Conservation (phyloP, 345 rosid genomes). For the Brassica napus region DNA sequence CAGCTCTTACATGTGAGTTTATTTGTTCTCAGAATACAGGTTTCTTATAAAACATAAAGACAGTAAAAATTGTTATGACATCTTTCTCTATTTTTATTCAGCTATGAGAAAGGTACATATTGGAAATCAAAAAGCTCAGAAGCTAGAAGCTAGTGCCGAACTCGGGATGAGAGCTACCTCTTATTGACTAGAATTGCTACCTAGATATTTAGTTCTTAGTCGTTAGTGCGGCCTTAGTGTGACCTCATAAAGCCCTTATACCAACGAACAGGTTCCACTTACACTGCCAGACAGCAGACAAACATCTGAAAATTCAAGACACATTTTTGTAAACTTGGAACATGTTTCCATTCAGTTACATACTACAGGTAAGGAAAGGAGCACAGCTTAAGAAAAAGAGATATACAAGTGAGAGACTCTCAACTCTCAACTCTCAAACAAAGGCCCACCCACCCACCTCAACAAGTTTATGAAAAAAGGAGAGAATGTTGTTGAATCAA, state of each 20-base stretch:
- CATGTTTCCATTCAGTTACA: not conserved
- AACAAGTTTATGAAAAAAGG: not conserved
- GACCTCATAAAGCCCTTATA: too few species aligned
- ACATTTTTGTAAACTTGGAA: not conserved
- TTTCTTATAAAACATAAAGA: not conserved
- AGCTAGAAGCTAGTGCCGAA: not conserved
- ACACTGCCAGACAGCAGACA: not conserved
- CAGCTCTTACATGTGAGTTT: constrained; percentile 67
- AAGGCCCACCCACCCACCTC: not conserved
- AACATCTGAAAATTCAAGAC: not conserved
- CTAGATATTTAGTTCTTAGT: too few species aligned
- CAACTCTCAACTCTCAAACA: not conserved
- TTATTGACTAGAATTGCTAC: not conserved
- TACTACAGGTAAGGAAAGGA: not conserved
- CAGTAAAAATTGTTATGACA: not conserved
- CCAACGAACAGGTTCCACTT: not conserved
- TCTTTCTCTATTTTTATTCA: constrained; percentile 8
- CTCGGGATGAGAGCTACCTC: constrained; percentile 12
- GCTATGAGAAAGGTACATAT: constrained; percentile 24
- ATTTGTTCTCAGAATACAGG: not conserved
- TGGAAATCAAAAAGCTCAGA: not conserved
- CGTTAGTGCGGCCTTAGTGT: not conserved
- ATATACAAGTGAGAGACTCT: too few species aligned
- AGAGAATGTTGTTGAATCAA: not conserved
- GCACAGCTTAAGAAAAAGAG: too few species aligned